These are phyloP conservation scores for Colletotrichum karsti DNA, from an alignment of 2,329 filamentous ascomycete genomes.

Conservation along the genomic window DNA sequence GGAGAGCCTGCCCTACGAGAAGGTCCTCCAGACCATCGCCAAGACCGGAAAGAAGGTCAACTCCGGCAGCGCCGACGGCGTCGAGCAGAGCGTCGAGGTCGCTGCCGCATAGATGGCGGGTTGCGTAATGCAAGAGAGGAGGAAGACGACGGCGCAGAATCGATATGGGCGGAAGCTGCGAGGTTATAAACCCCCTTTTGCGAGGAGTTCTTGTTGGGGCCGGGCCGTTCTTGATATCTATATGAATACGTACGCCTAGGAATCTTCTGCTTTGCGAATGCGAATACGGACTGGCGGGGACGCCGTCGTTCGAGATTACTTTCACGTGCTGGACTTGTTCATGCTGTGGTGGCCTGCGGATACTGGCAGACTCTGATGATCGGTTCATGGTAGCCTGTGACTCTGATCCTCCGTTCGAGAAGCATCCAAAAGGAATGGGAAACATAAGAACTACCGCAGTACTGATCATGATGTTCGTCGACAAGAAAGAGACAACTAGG, in stretches of 20 bases:
- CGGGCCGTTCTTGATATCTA: neutral
- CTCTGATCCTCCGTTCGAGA: too few relatives aligned
- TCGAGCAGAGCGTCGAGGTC: conserved; percentile 57
- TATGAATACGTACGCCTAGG: neutral
- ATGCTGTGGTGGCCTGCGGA: too few relatives aligned
- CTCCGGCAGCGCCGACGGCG: conserved; percentile 76
- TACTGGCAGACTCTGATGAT: too few relatives aligned
- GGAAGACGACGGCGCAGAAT: neutral
- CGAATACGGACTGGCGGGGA: neutral
- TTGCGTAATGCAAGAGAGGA: neutral
- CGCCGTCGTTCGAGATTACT: too few relatives aligned
- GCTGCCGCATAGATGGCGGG: neutral
- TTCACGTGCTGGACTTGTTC: too few relatives aligned
- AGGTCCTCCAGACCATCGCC: conserved; percentile 86
- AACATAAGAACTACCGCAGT: too few relatives aligned
- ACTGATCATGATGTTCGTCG: too few relatives aligned
- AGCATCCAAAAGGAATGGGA: too few relatives aligned
- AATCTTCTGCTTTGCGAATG: neutral
- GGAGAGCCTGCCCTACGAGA: conserved; percentile 76
- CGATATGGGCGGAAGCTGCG: neutral
- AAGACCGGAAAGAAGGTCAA: conserved; percentile 96
- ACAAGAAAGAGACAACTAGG: too few relatives aligned
- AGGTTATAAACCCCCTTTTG: neutral
- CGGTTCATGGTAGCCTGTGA: too few relatives aligned
- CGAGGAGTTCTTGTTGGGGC: neutral